phyloP scores from a whole-genome alignment of 768 basidiomycete species.

The Leucosporidium creatinivorum region DNA sequence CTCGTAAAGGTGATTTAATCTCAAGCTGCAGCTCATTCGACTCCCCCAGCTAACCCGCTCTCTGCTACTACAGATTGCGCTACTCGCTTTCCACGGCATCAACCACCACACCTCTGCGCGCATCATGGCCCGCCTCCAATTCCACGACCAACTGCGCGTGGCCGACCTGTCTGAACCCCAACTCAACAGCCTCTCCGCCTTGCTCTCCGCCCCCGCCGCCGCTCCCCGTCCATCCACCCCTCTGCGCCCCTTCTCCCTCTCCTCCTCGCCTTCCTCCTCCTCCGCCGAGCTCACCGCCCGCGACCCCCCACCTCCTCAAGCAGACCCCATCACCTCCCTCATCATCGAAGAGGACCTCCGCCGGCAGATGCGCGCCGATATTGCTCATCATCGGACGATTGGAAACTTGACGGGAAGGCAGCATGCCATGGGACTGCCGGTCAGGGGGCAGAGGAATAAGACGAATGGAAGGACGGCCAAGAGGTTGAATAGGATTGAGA shows the following conservation, averaged over 20 bases:
- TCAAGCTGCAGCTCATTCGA: too few species aligned
- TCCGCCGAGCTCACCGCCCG: conserved; percentile 37
- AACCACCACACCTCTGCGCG: conserved; percentile 65
- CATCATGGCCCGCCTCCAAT: conserved; percentile 83
- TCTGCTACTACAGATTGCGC: conserved; percentile 60
- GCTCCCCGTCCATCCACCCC: conserved; percentile 53
- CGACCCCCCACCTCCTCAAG: conserved; percentile 4
- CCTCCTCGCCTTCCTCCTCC: conserved; percentile 42
- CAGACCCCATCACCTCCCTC: conserved; percentile 63
- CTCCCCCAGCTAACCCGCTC: background rate
- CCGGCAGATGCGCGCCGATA: conserved; percentile 77
- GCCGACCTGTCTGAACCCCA: conserved; percentile 75
- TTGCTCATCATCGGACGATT: conserved; percentile 85
- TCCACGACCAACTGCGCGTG: conserved; percentile 77
- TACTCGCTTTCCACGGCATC: conserved; percentile 84
- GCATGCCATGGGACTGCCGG: conserved; percentile 87
- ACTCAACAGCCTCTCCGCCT: conserved; percentile 84
- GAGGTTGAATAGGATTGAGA: conserved; percentile 78
- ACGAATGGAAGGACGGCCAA: conserved; percentile 83
- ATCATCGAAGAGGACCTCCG: conserved; percentile 82
- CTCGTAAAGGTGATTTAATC: conserved; percentile 71
- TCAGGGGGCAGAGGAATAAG: conserved; percentile 87
- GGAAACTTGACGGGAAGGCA: conserved; percentile 87
- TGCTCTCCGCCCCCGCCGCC: conserved; percentile 81
- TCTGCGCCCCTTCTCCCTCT: conserved; percentile 37